Evolutionary conservation across 305 asterid genomes (phyloP), one percentile per base, ranked within the genome.

Genomic region (Andrographis paniculata): DNA sequence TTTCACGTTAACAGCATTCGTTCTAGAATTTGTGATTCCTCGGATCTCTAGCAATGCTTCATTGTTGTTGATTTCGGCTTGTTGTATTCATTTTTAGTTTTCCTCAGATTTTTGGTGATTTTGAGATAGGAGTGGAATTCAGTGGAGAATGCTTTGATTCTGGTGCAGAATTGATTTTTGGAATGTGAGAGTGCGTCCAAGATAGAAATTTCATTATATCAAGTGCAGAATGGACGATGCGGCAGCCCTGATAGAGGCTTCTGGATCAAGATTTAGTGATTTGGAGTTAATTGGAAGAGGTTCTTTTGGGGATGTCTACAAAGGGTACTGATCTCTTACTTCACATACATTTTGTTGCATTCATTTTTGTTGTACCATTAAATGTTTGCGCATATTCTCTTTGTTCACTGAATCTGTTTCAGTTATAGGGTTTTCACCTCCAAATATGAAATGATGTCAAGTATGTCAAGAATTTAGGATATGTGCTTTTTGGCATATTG

Each of bases 221-320:
- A 58, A 47, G 53, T 43, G 22, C 30, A 23, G 28, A 35, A 83
- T 83, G 94, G 78, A 68, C 14, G 94, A 83, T 60, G 82, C 78
- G 16, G 84, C 75, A 4, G 75, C 75, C 45, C 76, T 83, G 17
- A 55, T 83, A 17, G 94, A 79, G 68, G 84, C 79, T 39, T 63
- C 80, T 0, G 91, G 84, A 16, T 61, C 77, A 61, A 72, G 94
- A 64, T 83, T 83, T 66, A 68, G 67, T 60, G 70, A 77, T 52
- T 66, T 83, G 72, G 94, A 83, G 66, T 84, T 83, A 46, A 83
- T 83, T 43, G 94, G 94, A 16, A 70, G 87, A 75, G 94, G 94
- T 40, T 83, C 94, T 0, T 83, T 83, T 19, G 94, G 94, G 2
- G 94, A 83, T 52, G 94, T 83, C 48, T 83, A 83, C 57, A 83